phyloP scores from a whole-genome alignment of 345 rosid species.

The Eucalyptus brandiana region DNA sequence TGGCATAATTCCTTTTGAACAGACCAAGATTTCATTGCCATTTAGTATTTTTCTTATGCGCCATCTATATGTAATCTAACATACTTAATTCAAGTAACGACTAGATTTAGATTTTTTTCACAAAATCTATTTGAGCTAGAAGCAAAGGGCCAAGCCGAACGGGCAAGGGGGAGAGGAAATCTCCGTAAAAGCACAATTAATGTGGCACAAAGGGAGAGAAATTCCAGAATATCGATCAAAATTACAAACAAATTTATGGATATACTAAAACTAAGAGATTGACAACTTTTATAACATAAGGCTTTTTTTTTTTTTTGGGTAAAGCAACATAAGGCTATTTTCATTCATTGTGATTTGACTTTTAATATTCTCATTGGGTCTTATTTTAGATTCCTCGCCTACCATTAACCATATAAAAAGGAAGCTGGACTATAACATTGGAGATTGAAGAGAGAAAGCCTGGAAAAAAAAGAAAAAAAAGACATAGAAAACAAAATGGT shows the following conservation, averaged over 20 bases:
- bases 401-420: too few relatives aligned
- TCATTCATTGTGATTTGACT: background rate
- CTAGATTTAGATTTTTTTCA: background rate
- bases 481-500: too few relatives aligned
- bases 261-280: background rate
- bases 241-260: background rate
- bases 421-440: background rate
- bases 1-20: background rate
- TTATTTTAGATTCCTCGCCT: background rate
- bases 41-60: background rate
- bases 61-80: background rate
- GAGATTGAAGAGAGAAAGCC: background rate
- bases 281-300: background rate
- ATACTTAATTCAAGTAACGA: background rate
- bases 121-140: background rate
- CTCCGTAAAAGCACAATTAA: background rate
- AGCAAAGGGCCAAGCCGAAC: background rate
- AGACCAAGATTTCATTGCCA: background rate
- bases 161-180: background rate
- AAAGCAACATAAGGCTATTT: background rate
- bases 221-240: background rate
- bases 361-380: background rate
- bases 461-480: rapidly evolving
- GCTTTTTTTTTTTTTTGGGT: background rate
- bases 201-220: background rate